Conservation (phyloP, 441 rosid species). For the Sinapis alba region DNA sequence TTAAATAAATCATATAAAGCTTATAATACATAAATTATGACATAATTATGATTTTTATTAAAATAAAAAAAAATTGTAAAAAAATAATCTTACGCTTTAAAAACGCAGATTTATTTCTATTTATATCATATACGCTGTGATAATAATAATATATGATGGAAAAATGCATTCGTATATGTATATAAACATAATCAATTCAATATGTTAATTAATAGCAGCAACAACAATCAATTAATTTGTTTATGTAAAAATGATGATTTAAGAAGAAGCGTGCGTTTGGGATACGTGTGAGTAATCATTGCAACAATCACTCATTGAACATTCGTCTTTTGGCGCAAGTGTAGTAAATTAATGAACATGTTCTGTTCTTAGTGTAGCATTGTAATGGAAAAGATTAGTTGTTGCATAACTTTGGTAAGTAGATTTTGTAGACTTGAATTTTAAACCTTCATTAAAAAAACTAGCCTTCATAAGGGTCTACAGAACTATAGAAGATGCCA, state of each 20-base stretch:
- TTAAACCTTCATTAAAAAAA: too few relatives aligned
- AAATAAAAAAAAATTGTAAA: too few relatives aligned
- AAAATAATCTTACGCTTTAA: too few relatives aligned
- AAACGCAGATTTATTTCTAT: too few relatives aligned
- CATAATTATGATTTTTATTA: too few relatives aligned
- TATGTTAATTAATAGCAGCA: neutral
- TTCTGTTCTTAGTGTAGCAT: neutral
- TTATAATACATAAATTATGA: too few relatives aligned
- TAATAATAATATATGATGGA: constrained; percentile 1
- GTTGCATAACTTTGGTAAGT: neutral
- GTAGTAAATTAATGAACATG: constrained; percentile 18
- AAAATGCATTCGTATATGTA: constrained; percentile 12
- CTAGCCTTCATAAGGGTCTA: neutral
- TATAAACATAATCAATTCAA: neutral
- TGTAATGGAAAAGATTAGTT: neutral
- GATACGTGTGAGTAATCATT: constrained; percentile 41
- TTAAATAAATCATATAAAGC: too few relatives aligned
- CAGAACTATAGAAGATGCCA: neutral
- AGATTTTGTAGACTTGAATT: too few relatives aligned
- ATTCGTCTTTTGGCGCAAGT: constrained; percentile 19
- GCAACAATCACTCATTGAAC: constrained; percentile 35
- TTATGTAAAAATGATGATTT: constrained; percentile 24
- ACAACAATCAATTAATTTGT: neutral
- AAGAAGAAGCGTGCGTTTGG: constrained; percentile 42
- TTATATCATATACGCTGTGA: too few relatives aligned